Conservation (phyloP, 2,329 filamentous ascomycete species). For the Stagonosporopsis tanaceti region DNA sequence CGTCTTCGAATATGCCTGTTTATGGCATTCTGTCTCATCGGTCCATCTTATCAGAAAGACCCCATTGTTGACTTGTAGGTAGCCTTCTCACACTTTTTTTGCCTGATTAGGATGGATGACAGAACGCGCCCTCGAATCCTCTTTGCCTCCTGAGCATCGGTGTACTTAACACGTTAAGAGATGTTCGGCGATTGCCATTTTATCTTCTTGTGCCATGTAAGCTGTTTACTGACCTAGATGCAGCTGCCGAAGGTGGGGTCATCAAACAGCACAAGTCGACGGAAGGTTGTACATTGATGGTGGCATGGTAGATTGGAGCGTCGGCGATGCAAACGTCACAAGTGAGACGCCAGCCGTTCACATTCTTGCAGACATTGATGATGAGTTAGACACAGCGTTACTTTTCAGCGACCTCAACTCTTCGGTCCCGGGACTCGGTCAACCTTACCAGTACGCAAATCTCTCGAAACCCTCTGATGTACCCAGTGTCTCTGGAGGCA, state of each 20-base stretch:
- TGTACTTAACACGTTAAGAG: background rate
- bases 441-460: slow-evolving; percentile 65
- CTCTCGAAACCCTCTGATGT: slow-evolving; percentile 66
- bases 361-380: background rate
- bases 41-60: slow-evolving; percentile 51
- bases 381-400: slow-evolving; percentile 59
- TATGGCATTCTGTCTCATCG: slow-evolving; percentile 38
- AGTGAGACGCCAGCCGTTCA: slow-evolving; percentile 49
- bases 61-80: slow-evolving; percentile 60
- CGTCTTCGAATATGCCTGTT: slow-evolving; percentile 37
- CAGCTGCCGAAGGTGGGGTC: slow-evolving; percentile 57
- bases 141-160: background rate
- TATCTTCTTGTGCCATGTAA: background rate
- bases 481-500: slow-evolving; percentile 59
- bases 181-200: background rate
- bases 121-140: background rate
- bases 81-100: background rate
- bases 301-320: slow-evolving; percentile 64
- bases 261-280: slow-evolving; percentile 68
- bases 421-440: slow-evolving; percentile 46
- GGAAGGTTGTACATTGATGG: slow-evolving; percentile 69
- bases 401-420: slow-evolving; percentile 65
- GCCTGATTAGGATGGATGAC: background rate
- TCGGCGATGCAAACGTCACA: slow-evolving; percentile 56
- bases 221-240: slow-evolving; percentile 1